Percentiles rank a stretch among this genome's conserved stretches.
Evolutionary conservation across 257 asterid species (phyloP).

Genomic region (Primulina eburnea): DNA sequence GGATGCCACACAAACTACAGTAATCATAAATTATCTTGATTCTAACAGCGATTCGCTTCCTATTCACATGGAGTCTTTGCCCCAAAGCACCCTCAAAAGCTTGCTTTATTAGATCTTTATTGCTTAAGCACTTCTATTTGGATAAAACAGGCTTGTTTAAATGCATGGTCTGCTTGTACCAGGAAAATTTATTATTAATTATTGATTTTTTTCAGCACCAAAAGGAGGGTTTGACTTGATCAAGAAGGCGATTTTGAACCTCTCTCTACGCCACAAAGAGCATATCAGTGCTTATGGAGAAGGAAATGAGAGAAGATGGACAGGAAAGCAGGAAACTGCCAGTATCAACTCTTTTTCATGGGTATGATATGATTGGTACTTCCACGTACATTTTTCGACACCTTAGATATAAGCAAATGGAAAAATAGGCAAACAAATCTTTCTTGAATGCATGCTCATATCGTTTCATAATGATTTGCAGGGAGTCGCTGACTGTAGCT

Average conservation of each 20-base stretch:
- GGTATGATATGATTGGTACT: conserved; percentile 52
- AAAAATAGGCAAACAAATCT: not conserved
- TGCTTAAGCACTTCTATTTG: not conserved
- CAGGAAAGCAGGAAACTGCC: conserved; percentile 98
- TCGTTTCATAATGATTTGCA: conserved; percentile 29
- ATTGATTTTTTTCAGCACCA: conserved; percentile 53
- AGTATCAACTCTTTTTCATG: conserved; percentile 79
- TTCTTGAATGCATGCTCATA: not conserved
- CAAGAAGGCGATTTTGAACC: conserved; percentile 89
- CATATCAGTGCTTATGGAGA: conserved; percentile 99
- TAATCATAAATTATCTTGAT: no score
- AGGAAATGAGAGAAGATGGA: conserved; percentile 94
- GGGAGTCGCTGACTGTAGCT: conserved; percentile 99
- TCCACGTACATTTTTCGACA: not conserved
- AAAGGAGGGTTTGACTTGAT: conserved; percentile 92
- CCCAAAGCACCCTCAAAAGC: not conserved
- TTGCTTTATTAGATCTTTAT: not conserved
- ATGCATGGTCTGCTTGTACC: not conserved
- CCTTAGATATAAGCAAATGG: not conserved
- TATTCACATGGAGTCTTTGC: no score
- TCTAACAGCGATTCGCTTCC: no score
- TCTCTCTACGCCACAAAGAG: conserved; percentile 86
- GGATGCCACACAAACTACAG: no score
- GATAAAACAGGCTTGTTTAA: not conserved
- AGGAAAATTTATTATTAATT: no score